Base-by-base conservation (phyloP, 163 green algal genomes). In the Chlorella variabilis region DNA sequence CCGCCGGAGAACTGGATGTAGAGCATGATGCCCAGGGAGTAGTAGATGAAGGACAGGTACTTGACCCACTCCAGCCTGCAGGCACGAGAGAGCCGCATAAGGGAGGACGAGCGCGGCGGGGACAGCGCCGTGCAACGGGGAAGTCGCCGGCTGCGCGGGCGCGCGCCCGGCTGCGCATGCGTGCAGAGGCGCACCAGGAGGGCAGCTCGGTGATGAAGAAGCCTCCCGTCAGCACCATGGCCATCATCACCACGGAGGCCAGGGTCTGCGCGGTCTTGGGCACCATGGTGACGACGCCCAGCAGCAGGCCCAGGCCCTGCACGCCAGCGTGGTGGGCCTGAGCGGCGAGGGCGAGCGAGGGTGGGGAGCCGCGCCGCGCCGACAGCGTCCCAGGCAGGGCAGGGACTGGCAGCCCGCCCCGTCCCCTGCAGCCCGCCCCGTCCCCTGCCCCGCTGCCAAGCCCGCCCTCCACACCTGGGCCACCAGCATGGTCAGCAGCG, bases 271-370 rank as follows among this genome's bases (percentile, higher is more conserved):
- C 93, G 0, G 78, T 92, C 85, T 96, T 94, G 49, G 90, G 87
- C 48, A 94, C 85, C 89, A 94, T 93, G 25, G 95, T 85, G n/a
- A 85, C 82, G 6, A 91, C 91, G n/a, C 93, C 91, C 48, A 98
- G 83, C 70, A 96, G 80, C 83, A 97, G 78, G 1, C 92, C 93
- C 51, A 91, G 77, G 18, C 54, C 79, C 66, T 87, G 49, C 71
- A 67, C 31, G 25, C 8, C 13, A 36, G 66, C 45, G 15, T 54
- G 15, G n/a, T n/a, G n/a, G n/a, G n/a, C n/a, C n/a, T n/a, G n/a
- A n/a, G n/a, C n/a, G n/a, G n/a, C n/a, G n/a, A n/a, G n/a, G n/a
- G n/a, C n/a, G n/a, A n/a, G n/a, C n/a, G n/a, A n/a, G n/a, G n/a
- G n/a, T n/a, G n/a, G n/a, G n/a, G n/a, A n/a, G n/a, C n/a, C n/a